These are phyloP conservation scores for Xylaria intraflava DNA, from an alignment of 495 filamentous ascomycete species.

Conservation along the genomic window DNA sequence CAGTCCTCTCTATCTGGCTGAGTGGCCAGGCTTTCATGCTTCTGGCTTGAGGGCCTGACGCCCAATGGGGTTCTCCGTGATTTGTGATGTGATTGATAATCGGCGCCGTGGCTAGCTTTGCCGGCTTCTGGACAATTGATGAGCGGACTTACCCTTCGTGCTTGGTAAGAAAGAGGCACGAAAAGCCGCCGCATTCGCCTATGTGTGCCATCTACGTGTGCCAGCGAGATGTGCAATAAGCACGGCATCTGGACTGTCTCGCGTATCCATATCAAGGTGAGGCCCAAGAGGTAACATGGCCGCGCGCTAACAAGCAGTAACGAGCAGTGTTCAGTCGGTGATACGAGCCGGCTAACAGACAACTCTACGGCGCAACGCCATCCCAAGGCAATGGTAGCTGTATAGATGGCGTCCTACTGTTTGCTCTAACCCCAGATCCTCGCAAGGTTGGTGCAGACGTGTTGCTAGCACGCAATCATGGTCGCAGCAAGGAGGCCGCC, in stretches of 20 bases:
- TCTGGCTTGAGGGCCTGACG: neutral
- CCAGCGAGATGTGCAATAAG: neutral
- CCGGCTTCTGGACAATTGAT: neutral
- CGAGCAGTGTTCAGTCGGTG: neutral
- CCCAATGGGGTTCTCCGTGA: slow-evolving; percentile 5
- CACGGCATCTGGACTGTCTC: neutral
- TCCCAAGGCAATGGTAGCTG: slow-evolving; percentile 15
- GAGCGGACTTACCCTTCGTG: neutral
- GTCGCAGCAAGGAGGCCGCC: slow-evolving; percentile 3
- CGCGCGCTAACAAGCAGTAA: neutral
- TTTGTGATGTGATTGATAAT: slow-evolving; percentile 5
- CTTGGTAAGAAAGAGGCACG: neutral
- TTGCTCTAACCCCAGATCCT: slow-evolving; percentile 13
- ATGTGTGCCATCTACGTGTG: no score
- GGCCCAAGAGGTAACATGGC: neutral
- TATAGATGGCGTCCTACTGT: slow-evolving; percentile 13
- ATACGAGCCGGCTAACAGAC: neutral
- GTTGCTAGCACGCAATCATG: slow-evolving; percentile 6
- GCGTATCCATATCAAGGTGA: neutral
- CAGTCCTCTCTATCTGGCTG: slow-evolving; percentile 9
- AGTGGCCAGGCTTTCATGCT: slow-evolving; percentile 4
- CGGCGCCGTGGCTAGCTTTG: slow-evolving; percentile 1
- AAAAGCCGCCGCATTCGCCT: neutral
- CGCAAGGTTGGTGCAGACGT: slow-evolving; percentile 9
- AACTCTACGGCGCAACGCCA: neutral